Conservation (phyloP, 2,329 filamentous ascomycete species). For the Aspergillus sp. region DNA sequence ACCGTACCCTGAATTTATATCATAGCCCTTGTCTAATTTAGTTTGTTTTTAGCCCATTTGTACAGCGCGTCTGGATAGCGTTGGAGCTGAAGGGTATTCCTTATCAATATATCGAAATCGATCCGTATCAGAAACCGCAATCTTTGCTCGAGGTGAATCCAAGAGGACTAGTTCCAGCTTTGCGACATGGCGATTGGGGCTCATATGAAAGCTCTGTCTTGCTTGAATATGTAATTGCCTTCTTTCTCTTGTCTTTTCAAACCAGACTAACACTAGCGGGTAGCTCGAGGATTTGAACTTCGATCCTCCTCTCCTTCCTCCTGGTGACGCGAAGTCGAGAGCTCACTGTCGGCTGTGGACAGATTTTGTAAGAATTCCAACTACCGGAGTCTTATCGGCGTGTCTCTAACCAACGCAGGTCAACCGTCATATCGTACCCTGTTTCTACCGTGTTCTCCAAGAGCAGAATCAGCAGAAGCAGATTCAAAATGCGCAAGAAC, state of each 20-base stretch:
- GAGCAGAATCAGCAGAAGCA: conserved; percentile 62
- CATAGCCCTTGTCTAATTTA: conserved; percentile 15
- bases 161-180: conserved; percentile 71
- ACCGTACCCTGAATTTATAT: conserved; percentile 2
- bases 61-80: conserved; percentile 86
- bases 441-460: conserved; percentile 73
- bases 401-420: conserved; percentile 51
- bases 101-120: conserved; percentile 85
- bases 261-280: background rate
- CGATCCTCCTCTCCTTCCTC: conserved; percentile 63
- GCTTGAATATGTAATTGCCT: conserved; percentile 71
- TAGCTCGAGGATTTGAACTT: conserved; percentile 72
- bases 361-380: conserved; percentile 62
- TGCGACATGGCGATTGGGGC: conserved; percentile 77
- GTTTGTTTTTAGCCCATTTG: conserved; percentile 64
- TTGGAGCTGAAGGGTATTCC: conserved; percentile 74
- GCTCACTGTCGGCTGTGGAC: conserved; percentile 78
- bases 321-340: conserved; percentile 62
- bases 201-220: conserved; percentile 80
- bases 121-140: conserved; percentile 73
- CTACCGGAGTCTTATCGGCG: conserved; percentile 12
- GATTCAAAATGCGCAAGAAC: conserved; percentile 56
- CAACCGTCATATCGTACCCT: conserved; percentile 72
- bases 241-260: background rate
- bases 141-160: conserved; percentile 74